Conservation (phyloP, 805 yeast genomes). For the Nakazawaea wyomingensis region DNA sequence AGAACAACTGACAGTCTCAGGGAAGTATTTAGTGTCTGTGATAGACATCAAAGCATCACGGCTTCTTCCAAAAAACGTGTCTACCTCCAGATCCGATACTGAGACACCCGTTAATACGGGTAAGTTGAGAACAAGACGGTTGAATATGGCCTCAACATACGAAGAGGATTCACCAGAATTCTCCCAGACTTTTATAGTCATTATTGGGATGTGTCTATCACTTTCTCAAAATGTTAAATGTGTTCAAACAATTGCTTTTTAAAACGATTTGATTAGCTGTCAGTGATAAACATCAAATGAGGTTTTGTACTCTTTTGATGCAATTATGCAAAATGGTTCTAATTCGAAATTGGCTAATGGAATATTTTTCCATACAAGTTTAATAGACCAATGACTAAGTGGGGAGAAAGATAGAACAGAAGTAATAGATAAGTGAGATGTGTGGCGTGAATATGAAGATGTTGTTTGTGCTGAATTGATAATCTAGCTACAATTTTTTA, state of each 20-base stretch:
- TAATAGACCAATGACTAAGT: no score
- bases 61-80: conserved; percentile 28
- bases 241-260: no score
- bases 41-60: conserved; percentile 29
- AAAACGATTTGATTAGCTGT: no score
- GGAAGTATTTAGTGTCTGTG: conserved; percentile 22
- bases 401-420: no score
- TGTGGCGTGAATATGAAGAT: no score
- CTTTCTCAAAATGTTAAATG: no score
- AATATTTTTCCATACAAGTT: no score
- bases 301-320: background rate
- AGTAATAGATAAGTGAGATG: no score
- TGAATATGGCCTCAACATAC: conserved; percentile 28
- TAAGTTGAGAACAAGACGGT: conserved; percentile 27
- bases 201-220: background rate
- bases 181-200: conserved; percentile 11
- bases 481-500: background rate
- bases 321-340: no score
- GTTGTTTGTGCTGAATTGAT: no score
- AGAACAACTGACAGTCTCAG: conserved; percentile 26
- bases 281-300: background rate
- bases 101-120: conserved; percentile 33
- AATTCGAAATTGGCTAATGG: no score
- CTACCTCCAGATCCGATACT: conserved; percentile 31
- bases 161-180: background rate